Evolutionary conservation across 2,329 filamentous ascomycete species (phyloP), one percentile per base, ranked within the genome.

Genomic region (Colletotrichum spaethianum): DNA sequence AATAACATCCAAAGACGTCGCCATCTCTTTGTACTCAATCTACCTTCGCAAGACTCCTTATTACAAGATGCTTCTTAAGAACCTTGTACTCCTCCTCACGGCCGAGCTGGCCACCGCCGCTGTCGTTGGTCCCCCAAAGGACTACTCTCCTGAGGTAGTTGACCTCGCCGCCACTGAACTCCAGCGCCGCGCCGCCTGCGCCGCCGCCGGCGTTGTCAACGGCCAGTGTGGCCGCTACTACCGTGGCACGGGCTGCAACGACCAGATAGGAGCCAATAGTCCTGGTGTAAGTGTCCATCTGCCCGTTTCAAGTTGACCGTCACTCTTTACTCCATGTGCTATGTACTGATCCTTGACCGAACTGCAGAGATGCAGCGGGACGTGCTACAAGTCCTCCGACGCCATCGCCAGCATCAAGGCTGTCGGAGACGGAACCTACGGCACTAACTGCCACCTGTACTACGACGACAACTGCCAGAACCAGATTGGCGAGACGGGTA

Each of bases 331-430:
- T 16, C 3, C 56, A 14, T 18, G 26, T 7, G 26, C 20, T 9
- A 20, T 36, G 14, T 44, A 14, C 16, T 60, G 9, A 46, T 20
- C n/a, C 9, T 12, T 16, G 11, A 14, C 16, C 4, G 4, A 4
- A 2, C 40, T 16, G 8, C 40, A 61, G 57, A 61, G 40, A 46
- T 61, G 57, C 57, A 61, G 57, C 40, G 57, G 40, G n/a, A 42
- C 40, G 42, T 61, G 57, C 57, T 61, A 33, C 20, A 46, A 9
- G 18, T 46, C 57, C 9, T 61, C 57, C 57, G 57, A 61, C 11
- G 26, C 56, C 56, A 61, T 61, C 26, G 57, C 57, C 57, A 61
- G 57, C 57, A 42, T 61, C 6, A 61, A 31, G 11, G 57, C 57
- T 28, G 57, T 61, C 7, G 57, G 57, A 18, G 57, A 61, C 57